Conservation (phyloP, 2,329 filamentous ascomycete genomes). For the Setomelanomma holmii region DNA sequence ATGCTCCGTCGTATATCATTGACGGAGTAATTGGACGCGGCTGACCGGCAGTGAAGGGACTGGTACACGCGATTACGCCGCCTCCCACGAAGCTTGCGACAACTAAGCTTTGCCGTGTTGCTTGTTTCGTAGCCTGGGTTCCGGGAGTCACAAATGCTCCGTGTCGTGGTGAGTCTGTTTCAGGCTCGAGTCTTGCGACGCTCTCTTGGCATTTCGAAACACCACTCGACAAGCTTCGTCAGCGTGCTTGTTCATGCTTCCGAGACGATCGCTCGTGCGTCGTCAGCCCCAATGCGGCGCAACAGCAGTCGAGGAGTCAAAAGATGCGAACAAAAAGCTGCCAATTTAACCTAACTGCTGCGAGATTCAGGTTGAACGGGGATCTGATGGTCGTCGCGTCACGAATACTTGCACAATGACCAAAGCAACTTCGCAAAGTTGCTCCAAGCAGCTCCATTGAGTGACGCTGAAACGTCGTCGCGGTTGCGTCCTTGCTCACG, state of each 20-base stretch:
- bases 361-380: no score
- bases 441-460: no score
- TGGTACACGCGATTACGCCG: background rate
- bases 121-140: slow-evolving; percentile 32
- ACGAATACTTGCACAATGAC: no score
- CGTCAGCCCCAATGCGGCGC: slow-evolving; percentile 3
- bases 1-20: background rate
- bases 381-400: no score
- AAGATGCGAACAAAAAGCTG: no score
- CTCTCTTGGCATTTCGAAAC: slow-evolving; percentile 37
- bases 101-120: slow-evolving; percentile 36
- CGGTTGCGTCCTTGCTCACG: slow-evolving; percentile 18
- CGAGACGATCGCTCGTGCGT: slow-evolving; percentile 11
- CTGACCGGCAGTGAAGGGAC: slow-evolving; percentile 8
- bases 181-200: slow-evolving; percentile 23
- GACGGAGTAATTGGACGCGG: background rate
- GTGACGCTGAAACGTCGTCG: background rate
- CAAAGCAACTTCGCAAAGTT: no score
- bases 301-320: no score
- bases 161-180: slow-evolving; percentile 22
- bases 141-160: slow-evolving; percentile 15
- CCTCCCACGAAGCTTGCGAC: slow-evolving; percentile 5
- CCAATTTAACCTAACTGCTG: no score
- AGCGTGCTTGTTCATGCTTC: slow-evolving; percentile 23
- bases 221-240: slow-evolving; percentile 23